Evolutionary conservation across 192 early-diverging fungal genomes (phyloP).

Genomic region (Cladochytrium replicatum): DNA sequence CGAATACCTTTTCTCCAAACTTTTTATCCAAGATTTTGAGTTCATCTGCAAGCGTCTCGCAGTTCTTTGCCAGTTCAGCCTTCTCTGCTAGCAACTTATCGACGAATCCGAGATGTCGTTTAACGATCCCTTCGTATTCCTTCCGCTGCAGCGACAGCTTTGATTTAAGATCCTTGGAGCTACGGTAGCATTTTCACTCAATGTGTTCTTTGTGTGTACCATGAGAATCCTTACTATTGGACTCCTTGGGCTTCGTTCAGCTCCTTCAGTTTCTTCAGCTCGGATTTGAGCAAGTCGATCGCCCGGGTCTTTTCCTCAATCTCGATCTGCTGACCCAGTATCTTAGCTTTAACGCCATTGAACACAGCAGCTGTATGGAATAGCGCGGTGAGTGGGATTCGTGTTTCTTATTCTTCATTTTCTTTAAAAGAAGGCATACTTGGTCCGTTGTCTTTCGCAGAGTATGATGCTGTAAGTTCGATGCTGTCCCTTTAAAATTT

Average conservation of each 20-base stretch:
- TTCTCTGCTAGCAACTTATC: constrained; percentile 48
- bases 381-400: neutral
- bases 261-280: constrained; percentile 31
- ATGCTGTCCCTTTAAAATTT: neutral
- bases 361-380: constrained; percentile 31
- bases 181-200: constrained; percentile 6
- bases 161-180: constrained; percentile 45
- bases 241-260: constrained; percentile 18
- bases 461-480: neutral
- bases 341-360: constrained; percentile 47
- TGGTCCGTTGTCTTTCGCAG: neutral
- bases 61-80: constrained; percentile 43
- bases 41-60: constrained; percentile 35
- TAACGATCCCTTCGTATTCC: constrained; percentile 50
- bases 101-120: constrained; percentile 47
- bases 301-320: constrained; percentile 35
- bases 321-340: constrained; percentile 43
- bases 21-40: constrained; percentile 37
- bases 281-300: constrained; percentile 28
- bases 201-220: neutral
- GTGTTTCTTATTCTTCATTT: neutral
- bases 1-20: constrained; percentile 33
- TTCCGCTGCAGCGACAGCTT: constrained; percentile 43
- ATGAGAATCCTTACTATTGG: constrained; percentile 33
- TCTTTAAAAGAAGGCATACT: neutral